These are phyloP conservation scores for Aspergillus hiratsukae DNA, from an alignment of 2,329 filamentous ascomycete genomes.

Conservation along the genomic window DNA sequence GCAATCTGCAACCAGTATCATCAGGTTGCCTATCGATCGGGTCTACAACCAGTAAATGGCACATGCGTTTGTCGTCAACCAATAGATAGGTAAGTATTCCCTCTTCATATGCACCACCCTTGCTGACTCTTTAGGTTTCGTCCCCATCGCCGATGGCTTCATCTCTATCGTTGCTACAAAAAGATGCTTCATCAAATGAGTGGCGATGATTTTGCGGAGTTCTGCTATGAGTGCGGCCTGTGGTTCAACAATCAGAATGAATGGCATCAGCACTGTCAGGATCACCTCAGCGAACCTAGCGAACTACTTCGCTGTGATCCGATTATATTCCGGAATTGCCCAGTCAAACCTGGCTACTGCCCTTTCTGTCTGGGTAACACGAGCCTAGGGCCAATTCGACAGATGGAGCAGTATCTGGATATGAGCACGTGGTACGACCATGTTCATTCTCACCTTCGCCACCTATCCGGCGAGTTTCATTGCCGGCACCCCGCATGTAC, in stretches of 20 bases:
- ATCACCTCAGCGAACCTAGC: constrained; percentile 6
- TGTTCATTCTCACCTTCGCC: no score
- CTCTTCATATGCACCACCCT: not conserved
- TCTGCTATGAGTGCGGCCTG: constrained; percentile 7
- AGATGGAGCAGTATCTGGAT: no score
- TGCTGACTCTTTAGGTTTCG: constrained; percentile 4
- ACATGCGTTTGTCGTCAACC: constrained; percentile 5
- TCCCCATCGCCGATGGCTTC: constrained; percentile 7
- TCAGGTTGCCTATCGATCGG: constrained; percentile 1
- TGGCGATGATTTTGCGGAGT: constrained; percentile 6
- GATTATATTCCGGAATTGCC: constrained; percentile 9
- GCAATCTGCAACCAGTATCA: constrained; percentile 5
- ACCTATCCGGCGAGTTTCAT: not conserved
- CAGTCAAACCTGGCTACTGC: constrained; percentile 9
- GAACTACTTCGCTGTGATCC: constrained; percentile 11
- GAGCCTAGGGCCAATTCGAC: not conserved
- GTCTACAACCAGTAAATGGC: constrained; percentile 3
- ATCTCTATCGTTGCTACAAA: constrained; percentile 13
- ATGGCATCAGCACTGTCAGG: constrained; percentile 5
- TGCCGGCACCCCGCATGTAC: constrained; percentile 3
- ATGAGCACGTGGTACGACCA: no score
- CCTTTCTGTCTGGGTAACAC: constrained; percentile 8
- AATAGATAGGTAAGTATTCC: constrained; percentile 5
- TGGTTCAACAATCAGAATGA: constrained; percentile 8
- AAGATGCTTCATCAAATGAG: not conserved